Percentiles rank a stretch among this genome's conserved stretches.
These are phyloP conservation scores for Elsinoe arachidis DNA, from an alignment of 2,329 filamentous ascomycete genomes.

Conservation along the genomic window DNA sequence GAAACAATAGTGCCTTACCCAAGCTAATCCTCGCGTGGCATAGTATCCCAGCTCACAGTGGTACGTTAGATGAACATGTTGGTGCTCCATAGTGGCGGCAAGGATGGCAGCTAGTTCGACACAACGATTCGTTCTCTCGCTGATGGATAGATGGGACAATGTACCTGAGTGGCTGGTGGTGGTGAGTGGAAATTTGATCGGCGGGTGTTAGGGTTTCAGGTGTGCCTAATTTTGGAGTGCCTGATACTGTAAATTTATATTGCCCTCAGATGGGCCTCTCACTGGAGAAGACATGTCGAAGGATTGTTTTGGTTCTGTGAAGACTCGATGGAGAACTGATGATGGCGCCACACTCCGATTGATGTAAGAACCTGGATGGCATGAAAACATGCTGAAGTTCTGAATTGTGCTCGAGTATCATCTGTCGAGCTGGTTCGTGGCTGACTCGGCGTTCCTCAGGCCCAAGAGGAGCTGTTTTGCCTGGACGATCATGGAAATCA, in stretches of 20 bases:
- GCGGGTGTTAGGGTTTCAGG: neutral
- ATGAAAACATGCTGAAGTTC: too few relatives aligned
- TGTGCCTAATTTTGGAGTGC: neutral
- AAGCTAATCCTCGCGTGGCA: too few relatives aligned
- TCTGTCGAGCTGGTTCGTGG: too few relatives aligned
- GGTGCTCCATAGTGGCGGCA: neutral
- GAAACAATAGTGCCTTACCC: too few relatives aligned
- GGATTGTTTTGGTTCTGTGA: too few relatives aligned
- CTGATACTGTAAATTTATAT: neutral
- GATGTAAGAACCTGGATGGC: too few relatives aligned
- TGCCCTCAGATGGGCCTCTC: neutral
- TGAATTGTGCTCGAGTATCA: too few relatives aligned
- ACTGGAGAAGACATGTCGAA: neutral
- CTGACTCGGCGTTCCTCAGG: too few relatives aligned
- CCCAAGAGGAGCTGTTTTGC: too few relatives aligned
- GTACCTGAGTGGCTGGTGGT: neutral
- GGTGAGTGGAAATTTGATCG: neutral
- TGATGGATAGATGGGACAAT: neutral
- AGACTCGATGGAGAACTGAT: too few relatives aligned
- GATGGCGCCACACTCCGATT: too few relatives aligned
- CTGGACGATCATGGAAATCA: too few relatives aligned
- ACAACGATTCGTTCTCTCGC: neutral
- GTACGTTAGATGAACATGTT: constrained; percentile 2
- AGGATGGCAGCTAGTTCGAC: neutral
- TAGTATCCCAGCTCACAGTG: neutral